phyloP scores from a whole-genome alignment of 108 stramenopile species.

The Fistulifera pelliculosa region DNA sequence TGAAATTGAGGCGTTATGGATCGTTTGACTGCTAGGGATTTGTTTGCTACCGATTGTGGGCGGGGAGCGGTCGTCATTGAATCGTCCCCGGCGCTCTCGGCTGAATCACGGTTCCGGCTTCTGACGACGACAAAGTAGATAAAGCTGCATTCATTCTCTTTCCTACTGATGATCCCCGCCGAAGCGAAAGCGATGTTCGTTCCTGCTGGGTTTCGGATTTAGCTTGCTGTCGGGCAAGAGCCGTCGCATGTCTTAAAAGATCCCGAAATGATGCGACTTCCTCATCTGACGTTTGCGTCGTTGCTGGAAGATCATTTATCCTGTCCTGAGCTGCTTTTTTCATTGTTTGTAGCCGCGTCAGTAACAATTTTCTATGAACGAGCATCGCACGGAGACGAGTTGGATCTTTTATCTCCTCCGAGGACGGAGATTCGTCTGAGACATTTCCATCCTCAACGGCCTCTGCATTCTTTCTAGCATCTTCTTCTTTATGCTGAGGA shows the following conservation, averaged over 20 bases:
- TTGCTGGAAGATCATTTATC: neutral
- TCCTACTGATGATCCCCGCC: slow-evolving; percentile 49
- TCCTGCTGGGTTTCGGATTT: slow-evolving; percentile 16
- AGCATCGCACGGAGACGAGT: slow-evolving; percentile 23
- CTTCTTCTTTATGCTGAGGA: neutral
- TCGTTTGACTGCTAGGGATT: slow-evolving; percentile 1
- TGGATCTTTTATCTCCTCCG: neutral
- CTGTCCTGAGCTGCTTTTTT: neutral
- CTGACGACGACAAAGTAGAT: slow-evolving; percentile 37
- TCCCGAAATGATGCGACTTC: slow-evolving; percentile 26
- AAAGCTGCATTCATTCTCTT: slow-evolving; percentile 70
- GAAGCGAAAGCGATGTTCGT: slow-evolving; percentile 37
- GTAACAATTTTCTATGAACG: slow-evolving; percentile 23
- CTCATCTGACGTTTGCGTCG: slow-evolving; percentile 8
- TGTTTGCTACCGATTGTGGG: neutral
- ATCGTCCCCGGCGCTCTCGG: neutral
- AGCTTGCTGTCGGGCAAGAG: slow-evolving; percentile 19
- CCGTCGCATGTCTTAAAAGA: slow-evolving; percentile 18
- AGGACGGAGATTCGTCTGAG: neutral
- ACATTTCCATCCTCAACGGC: too few species aligned
- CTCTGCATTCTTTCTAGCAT: too few species aligned
- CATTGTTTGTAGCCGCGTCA: slow-evolving; percentile 17
- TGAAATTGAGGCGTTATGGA: neutral
- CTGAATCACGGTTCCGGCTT: neutral
- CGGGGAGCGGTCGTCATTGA: neutral